phyloP scores from a whole-genome alignment of 129 eudicot genomes.

The Lactuca saligna region DNA sequence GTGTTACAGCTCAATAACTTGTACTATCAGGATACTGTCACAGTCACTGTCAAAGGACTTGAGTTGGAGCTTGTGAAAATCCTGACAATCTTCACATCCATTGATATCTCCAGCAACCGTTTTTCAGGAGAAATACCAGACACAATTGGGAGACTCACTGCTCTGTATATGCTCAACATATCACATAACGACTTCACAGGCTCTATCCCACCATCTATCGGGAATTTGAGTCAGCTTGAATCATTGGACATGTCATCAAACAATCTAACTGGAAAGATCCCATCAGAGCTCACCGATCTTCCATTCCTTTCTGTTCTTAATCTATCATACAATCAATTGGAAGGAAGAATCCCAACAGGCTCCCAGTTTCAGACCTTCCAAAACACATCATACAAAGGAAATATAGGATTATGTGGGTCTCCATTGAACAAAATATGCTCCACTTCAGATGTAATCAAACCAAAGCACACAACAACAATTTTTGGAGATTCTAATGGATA shows the following conservation, averaged over 20 bases:
- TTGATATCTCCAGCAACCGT: constrained; percentile 56
- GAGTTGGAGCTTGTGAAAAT: constrained; percentile 57
- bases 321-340: constrained; percentile 51
- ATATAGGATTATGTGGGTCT: constrained; percentile 56
- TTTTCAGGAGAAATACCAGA: constrained; percentile 55
- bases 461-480: constrained; percentile 1
- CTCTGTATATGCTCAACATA: constrained; percentile 50
- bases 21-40: constrained; percentile 57
- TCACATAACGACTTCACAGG: constrained; percentile 58
- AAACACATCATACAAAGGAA: constrained; percentile 42
- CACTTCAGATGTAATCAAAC: background rate
- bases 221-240: constrained; percentile 48
- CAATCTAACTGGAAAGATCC: constrained; percentile 55
- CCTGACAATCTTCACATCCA: constrained; percentile 50
- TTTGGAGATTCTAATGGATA: constrained; percentile 1
- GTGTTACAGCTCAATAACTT: too few species aligned
- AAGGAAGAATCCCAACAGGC: constrained; percentile 48
- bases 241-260: constrained; percentile 70
- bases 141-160: constrained; percentile 43
- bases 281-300: constrained; percentile 33
- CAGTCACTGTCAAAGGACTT: constrained; percentile 48
- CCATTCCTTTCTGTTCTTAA: constrained; percentile 47
- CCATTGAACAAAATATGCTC: constrained; percentile 32
- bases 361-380: constrained; percentile 46
- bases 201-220: constrained; percentile 54